phyloP scores from a whole-genome alignment of 1,284 basidiomycete species.

The Cerioporus squamosus region DNA sequence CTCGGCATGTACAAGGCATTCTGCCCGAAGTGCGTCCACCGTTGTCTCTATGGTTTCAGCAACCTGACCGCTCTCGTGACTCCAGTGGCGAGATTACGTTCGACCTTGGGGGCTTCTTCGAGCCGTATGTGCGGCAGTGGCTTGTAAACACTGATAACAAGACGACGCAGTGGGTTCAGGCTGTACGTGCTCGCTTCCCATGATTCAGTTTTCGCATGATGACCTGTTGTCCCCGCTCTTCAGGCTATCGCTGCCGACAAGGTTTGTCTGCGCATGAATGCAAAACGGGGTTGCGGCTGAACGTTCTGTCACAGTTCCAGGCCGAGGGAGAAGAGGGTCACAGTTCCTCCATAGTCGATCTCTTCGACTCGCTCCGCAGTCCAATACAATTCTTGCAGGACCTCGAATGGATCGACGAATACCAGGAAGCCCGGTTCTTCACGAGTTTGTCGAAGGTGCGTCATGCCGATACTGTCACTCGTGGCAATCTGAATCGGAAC shows the following conservation, averaged over 20 bases:
- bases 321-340: constrained; percentile 85
- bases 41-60: not conserved
- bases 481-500: not conserved
- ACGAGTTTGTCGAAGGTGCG: constrained; percentile 84
- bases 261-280: constrained; percentile 45
- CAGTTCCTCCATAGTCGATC: constrained; percentile 94
- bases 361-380: constrained; percentile 93
- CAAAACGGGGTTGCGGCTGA: not conserved
- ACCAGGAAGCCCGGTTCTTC: constrained; percentile 89
- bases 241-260: constrained; percentile 89
- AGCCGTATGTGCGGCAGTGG: constrained; percentile 91
- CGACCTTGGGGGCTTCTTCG: constrained; percentile 79
- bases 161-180: constrained; percentile 93
- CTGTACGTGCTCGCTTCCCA: constrained; percentile 53
- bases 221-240: not conserved
- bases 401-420: constrained; percentile 90
- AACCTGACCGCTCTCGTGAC: no score
- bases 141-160: constrained; percentile 88
- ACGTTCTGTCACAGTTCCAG: constrained; percentile 65
- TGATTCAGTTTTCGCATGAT: not conserved
- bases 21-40: constrained; percentile 65
- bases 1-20: constrained; percentile 84
- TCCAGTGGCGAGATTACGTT: constrained; percentile 63
- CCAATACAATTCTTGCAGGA: constrained; percentile 89
- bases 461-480: not conserved